phyloP scores from a whole-genome alignment of 1,139 yeast genomes.

The Diutina siamensis region DNA sequence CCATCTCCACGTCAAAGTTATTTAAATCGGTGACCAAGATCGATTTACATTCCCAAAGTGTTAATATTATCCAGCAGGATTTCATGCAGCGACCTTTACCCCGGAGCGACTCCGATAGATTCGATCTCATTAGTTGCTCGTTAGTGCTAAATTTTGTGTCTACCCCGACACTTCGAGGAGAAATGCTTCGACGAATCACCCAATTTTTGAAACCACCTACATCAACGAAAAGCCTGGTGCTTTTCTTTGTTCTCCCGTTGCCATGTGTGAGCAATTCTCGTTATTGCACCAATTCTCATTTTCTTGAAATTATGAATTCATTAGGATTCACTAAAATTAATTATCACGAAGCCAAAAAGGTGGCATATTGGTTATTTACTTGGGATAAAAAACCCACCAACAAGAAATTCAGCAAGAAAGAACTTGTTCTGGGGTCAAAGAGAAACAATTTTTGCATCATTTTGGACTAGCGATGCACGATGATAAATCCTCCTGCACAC shows the following conservation, averaged over 20 bases:
- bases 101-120: conserved; percentile 25
- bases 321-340: conserved; percentile 45
- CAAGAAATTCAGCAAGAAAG: conserved; percentile 24
- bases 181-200: conserved; percentile 56
- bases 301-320: conserved; percentile 35
- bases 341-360: conserved; percentile 53
- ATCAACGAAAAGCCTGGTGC: conserved; percentile 9
- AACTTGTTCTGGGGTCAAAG: conserved; percentile 38
- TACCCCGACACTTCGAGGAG: conserved; percentile 56
- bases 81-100: conserved; percentile 74
- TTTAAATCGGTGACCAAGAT: conserved; percentile 46
- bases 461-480: too few relatives aligned
- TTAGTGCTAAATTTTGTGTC: conserved; percentile 85
- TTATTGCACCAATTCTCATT: conserved; percentile 42
- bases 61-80: conserved; percentile 61
- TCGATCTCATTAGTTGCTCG: conserved; percentile 68
- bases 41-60: conserved; percentile 76
- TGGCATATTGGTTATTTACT: conserved; percentile 56
- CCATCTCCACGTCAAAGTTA: conserved; percentile 46
- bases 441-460: conserved; percentile 57
- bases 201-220: conserved; percentile 37
- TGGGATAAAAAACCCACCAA: neutral
- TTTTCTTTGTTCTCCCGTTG: conserved; percentile 76
- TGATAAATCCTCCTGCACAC: neutral
- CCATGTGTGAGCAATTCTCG: conserved; percentile 82